Conservation (phyloP, 805 yeast genomes). For the Lipomyces mesembrius region DNA sequence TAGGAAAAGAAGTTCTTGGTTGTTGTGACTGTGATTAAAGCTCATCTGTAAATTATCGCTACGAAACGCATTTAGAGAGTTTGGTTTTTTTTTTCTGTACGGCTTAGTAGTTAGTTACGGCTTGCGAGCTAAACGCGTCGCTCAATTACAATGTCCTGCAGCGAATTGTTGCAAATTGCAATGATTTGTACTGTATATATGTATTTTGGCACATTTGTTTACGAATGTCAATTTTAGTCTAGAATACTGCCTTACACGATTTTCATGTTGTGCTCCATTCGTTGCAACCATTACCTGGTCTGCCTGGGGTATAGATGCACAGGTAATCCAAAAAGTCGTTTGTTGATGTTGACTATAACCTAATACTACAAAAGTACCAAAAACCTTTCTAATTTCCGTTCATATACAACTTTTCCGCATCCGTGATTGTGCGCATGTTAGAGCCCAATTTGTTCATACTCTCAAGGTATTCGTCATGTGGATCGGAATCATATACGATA, state of each 20-base stretch:
- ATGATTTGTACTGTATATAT: background rate
- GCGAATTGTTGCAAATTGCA: background rate
- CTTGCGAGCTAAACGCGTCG: background rate
- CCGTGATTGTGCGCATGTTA: slow-evolving; percentile 84
- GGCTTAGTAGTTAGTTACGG: background rate
- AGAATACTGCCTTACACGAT: background rate
- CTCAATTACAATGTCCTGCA: background rate
- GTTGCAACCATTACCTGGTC: background rate
- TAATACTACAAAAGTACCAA: background rate
- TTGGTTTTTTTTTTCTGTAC: background rate
- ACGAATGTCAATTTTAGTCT: background rate
- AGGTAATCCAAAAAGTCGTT: background rate
- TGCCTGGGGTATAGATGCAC: background rate
- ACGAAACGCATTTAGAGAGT: background rate
- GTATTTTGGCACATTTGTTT: background rate
- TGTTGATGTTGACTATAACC: background rate
- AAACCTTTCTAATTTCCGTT: slow-evolving; percentile 45
- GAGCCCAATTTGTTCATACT: slow-evolving; percentile 98
- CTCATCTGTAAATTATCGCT: background rate
- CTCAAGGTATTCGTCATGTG: slow-evolving; percentile 92
- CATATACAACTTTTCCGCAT: slow-evolving; percentile 84
- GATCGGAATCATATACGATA: slow-evolving; percentile 93
- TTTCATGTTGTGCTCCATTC: too few relatives aligned
- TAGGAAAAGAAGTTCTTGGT: background rate
- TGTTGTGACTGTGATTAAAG: background rate